phyloP scores from a whole-genome alignment of 148 eudicot genomes.

The Vaccinium macrocarpon region DNA sequence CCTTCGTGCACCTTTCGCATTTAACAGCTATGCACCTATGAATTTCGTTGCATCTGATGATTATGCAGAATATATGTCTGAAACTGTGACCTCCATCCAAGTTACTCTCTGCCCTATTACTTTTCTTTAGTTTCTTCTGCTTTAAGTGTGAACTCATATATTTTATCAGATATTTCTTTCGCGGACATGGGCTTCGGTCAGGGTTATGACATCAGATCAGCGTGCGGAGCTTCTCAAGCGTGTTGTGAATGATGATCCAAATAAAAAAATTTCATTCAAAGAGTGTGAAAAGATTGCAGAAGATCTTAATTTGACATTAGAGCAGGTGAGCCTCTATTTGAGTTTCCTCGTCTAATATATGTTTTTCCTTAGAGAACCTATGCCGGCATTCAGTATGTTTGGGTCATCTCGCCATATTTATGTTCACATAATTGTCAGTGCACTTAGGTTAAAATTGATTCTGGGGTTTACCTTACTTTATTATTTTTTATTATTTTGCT shows the following conservation, averaged over 20 bases:
- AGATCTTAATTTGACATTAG: constrained; percentile 77
- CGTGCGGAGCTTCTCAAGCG: constrained; percentile 82
- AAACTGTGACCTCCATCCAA: not conserved
- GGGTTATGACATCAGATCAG: constrained; percentile 86
- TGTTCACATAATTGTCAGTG: constrained; percentile 4
- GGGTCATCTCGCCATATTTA: not conserved
- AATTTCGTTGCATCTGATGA: not conserved
- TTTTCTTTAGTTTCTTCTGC: not conserved
- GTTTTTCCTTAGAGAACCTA: not conserved
- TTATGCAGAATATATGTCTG: not conserved
- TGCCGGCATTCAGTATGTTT: not conserved
- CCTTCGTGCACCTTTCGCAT: not conserved
- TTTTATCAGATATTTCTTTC: constrained; percentile 60
- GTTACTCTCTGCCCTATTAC: not conserved
- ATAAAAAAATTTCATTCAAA: constrained; percentile 63
- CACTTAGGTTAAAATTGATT: not conserved
- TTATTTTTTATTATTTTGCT: not conserved
- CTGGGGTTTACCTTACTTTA: not conserved
- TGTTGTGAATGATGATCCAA: constrained; percentile 47
- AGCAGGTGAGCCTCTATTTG: constrained; percentile 59
- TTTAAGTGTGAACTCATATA: not conserved
- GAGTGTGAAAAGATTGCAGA: constrained; percentile 83
- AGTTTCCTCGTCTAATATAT: not conserved
- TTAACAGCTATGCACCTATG: not conserved
- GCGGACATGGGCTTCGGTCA: constrained; percentile 77